Percentiles rank a stretch among this genome's conserved stretches.
Conservation (phyloP, 2,329 filamentous ascomycete species). For the Zymoseptoria brevis region DNA sequence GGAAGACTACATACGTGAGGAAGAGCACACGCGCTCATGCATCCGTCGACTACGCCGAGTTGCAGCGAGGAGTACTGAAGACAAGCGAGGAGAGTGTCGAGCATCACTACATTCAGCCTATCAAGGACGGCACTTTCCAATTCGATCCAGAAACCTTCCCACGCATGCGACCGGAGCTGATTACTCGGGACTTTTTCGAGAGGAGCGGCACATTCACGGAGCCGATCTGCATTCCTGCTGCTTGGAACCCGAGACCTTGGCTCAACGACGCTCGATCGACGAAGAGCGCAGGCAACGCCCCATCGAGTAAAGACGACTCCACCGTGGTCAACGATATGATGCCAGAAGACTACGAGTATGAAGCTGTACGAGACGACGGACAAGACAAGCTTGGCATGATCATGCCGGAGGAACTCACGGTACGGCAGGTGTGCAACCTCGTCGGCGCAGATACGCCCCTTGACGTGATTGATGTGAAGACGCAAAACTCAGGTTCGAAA, state of each 20-base stretch:
- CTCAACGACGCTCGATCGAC: constrained; percentile 6
- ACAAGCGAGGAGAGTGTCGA: constrained; percentile 56
- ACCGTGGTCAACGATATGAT: constrained; percentile 18
- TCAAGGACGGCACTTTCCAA: constrained; percentile 56
- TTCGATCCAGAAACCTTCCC: constrained; percentile 56
- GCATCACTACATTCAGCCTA: constrained; percentile 60
- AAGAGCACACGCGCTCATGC: constrained; percentile 59
- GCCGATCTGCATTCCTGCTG: constrained; percentile 58
- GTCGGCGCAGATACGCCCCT: constrained; percentile 55
- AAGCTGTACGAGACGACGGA: constrained; percentile 48
- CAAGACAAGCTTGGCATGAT: constrained; percentile 62
- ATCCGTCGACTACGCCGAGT: constrained; percentile 59
- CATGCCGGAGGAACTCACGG: constrained; percentile 56
- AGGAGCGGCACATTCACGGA: constrained; percentile 56
- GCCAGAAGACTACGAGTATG: constrained; percentile 39
- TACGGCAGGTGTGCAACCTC: constrained; percentile 55
- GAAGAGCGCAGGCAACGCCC: background rate
- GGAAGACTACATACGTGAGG: constrained; percentile 57
- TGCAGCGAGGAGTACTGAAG: constrained; percentile 59
- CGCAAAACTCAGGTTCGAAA: constrained; percentile 56
- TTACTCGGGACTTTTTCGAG: constrained; percentile 57
- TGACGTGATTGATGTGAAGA: constrained; percentile 63
- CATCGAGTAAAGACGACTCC: constrained; percentile 15
- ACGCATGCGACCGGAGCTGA: constrained; percentile 54
- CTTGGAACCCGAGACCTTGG: constrained; percentile 49